Conservation (phyloP, 2,329 filamentous ascomycete genomes). For the Ceratocystiopsis brevicomis region DNA sequence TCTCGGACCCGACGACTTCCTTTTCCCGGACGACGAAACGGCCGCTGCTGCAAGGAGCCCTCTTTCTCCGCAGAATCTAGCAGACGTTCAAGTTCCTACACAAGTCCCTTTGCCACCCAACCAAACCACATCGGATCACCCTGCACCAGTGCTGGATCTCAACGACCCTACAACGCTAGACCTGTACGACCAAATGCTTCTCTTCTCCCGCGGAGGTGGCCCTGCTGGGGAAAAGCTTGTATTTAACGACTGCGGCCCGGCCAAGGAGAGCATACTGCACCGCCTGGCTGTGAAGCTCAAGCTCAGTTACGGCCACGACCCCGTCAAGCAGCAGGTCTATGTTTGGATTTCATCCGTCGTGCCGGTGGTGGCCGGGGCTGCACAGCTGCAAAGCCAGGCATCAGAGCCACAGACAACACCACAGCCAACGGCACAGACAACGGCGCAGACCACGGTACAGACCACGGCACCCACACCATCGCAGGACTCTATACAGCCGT, state of each 20-base stretch:
- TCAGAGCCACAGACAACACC: no score
- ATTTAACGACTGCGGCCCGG: conserved; percentile 12
- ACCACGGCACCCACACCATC: no score
- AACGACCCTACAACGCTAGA: conserved; percentile 10
- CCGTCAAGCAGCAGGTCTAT: conserved; percentile 9
- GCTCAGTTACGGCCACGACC: conserved; percentile 14
- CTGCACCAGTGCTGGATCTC: conserved; percentile 3
- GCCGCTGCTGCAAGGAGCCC: not conserved
- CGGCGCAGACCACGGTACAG: no score
- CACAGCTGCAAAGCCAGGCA: no score
- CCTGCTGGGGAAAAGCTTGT: conserved; percentile 11
- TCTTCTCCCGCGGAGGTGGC: conserved; percentile 10
- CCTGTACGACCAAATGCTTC: conserved; percentile 12
- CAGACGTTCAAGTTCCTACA: no score
- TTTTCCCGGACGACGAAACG: conserved; percentile 10
- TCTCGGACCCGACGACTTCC: conserved; percentile 6
- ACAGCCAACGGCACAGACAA: no score
- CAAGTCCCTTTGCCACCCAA: not conserved
- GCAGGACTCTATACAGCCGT: no score
- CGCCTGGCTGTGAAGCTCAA: conserved; percentile 13
- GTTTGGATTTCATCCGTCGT: conserved; percentile 7
- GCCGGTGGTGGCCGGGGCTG: not conserved
- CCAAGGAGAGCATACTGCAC: conserved; percentile 13
- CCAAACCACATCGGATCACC: no score
- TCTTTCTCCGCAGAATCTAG: no score